These are phyloP conservation scores for Celoporthe dispersa DNA, from an alignment of 2,329 filamentous ascomycete genomes.

Conservation along the genomic window DNA sequence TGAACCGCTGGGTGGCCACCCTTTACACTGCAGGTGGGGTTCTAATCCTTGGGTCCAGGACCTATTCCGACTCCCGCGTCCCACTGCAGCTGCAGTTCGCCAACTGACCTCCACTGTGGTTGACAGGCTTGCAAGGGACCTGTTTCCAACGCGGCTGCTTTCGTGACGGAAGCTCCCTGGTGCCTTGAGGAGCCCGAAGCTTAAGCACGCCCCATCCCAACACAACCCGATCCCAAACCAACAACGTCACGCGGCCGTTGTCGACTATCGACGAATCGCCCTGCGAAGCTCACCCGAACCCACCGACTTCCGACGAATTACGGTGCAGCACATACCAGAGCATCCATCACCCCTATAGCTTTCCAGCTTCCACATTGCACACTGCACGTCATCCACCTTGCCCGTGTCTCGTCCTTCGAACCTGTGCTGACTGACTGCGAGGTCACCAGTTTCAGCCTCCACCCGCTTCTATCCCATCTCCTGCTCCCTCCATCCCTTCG, in stretches of 20 bases:
- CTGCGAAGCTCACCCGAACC: constrained; percentile 14
- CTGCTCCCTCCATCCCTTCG: neutral
- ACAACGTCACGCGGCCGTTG: constrained; percentile 20
- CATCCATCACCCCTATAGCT: neutral
- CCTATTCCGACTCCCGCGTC: constrained; percentile 7
- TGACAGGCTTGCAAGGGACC: constrained; percentile 4
- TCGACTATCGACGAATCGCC: neutral
- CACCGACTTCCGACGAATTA: neutral
- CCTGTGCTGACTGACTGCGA: neutral
- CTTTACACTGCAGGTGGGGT: constrained; percentile 4
- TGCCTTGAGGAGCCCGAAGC: constrained; percentile 22
- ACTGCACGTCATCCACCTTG: neutral
- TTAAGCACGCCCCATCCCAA: neutral
- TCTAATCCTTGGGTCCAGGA: neutral
- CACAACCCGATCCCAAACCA: constrained; percentile 7
- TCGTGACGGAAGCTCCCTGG: constrained; percentile 28
- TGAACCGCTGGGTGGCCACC: neutral
- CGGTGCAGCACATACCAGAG: neutral
- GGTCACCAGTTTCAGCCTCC: neutral
- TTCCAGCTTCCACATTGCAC: neutral
- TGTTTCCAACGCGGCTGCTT: constrained; percentile 13
- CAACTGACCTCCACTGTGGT: constrained; percentile 6
- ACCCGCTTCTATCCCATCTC: neutral
- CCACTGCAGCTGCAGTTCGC: constrained; percentile 7
- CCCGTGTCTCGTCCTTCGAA: neutral